Evolutionary conservation across 202 grass and related monocot genomes (phyloP), one percentile per base, ranked within the genome.

Genomic region (Cymbopogon flexuosus): DNA sequence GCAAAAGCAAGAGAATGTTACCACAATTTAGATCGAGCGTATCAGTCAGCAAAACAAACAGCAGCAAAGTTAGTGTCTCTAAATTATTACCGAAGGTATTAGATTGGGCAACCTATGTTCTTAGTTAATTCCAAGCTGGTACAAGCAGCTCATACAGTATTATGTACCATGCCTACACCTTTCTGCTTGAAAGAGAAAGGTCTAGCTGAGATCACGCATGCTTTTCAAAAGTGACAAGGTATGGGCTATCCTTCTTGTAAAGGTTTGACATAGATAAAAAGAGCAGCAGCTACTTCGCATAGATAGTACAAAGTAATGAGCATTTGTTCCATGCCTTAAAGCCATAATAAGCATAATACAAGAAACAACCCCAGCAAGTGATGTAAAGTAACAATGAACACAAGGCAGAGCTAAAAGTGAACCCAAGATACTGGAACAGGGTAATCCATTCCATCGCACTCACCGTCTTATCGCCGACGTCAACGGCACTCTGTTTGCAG

Each of bases 381-480:
- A 56, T 56, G 2, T 1, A 21, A 56, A 46, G 41, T 3, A 43
- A 9, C 41, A 11, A 43, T 0, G 10, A 12, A 11, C 41, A 43
- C 10, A 2, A 43, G 41, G 41, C 10, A 43, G 41, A 12, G 43
- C 43, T 14, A 46, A 46, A 49, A 19, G 52, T 21, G 51, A 57
- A 24, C 2, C n/a, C 23, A 22, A 60, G 54, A 3, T 15, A 34
- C 6, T 33, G 79, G 79, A 70, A 45, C 35, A 47, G 72, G 3
- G 7, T 2, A 46, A 39, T 31, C 10, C 34, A 64, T 22, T 3
- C 46, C 5, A 15, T 14, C 45, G 3, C 76, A 76, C 88, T 81
- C 62, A 90, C 91, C 6, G 58, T 79, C 88, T 86, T 90, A 65
- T 71, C 18, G 31, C 83, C 60, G 14, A 81, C 10, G 1, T 65